Base-by-base conservation (phyloP, 2,329 filamentous ascomycete species). In the Verticillium nubilum region DNA sequence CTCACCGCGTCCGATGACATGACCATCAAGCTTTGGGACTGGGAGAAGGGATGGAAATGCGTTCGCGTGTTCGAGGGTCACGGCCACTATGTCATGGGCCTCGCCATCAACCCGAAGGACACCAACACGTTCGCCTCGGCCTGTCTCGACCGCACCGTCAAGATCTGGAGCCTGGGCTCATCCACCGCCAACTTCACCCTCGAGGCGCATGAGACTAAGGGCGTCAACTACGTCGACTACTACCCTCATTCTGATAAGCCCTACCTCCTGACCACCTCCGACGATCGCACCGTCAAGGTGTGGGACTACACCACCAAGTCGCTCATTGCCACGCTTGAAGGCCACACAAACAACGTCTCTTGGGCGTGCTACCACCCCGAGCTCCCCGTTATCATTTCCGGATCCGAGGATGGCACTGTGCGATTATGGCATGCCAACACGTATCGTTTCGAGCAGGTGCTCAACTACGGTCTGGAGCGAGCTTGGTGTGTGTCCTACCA, bases 231-330 rank as follows among this genome's bases (percentile, higher is more conserved):
- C 71, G 93, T 99, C 68, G 95, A 99, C 72, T 99, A 89, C 77
- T 89, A 89, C 69, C 86, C 86, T 12, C 86, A 88, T 69, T 87
- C 86, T 66, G 87, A 89, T 70, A 89, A 89, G 73, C 87, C 87
- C 27, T 98, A 99, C 71, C 87, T 99, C 53, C 87, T 99, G 64
- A 99, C 95, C 26, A 97, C 94, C 15, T 97, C 92, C 7, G 95
- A 99, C 73, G 95, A 98, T 35, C 59, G 58, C 15, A 65, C 63
- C 13, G 92, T 98, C 68, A 98, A 98, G 81, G 86, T 99, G 59
- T 99, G 95, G 94, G 95, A 99, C 73, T 98, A 99, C 80, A 98
- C 94, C 13, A 98, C 93, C 55, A 99, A 99, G 78, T 95, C 92
- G 13, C 81, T 98, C 65, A 97, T 98, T 71, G 95, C 95, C 29